Percentiles rank a stretch among this genome's conserved stretches.
Conservation (phyloP, 257 asterid species). For the Capsicum rhomboideum region DNA sequence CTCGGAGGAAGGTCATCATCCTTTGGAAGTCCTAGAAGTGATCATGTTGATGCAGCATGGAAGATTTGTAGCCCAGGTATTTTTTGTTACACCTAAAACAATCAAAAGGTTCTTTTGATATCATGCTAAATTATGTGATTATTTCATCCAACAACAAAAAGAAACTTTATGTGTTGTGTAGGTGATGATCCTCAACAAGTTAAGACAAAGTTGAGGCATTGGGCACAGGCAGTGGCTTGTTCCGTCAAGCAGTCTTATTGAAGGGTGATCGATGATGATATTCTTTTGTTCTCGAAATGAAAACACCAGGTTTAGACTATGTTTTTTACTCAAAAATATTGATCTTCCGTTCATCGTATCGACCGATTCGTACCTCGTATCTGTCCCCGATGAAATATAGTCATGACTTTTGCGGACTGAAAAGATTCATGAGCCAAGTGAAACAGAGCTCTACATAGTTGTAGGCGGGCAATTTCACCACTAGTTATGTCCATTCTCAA, state of each 20-base stretch:
- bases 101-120: no score
- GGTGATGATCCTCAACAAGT: slow-evolving; percentile 61
- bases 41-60: slow-evolving; percentile 19
- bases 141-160: no score
- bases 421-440: neutral
- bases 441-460: neutral
- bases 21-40: slow-evolving; percentile 16
- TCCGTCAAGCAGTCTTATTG: slow-evolving; percentile 52
- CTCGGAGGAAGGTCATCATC: slow-evolving; percentile 21
- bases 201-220: slow-evolving; percentile 62
- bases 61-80: slow-evolving; percentile 28
- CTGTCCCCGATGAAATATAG: neutral
- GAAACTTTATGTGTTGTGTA: no score
- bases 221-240: slow-evolving; percentile 79
- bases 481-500: neutral
- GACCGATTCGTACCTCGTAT: neutral
- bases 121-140: no score
- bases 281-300: neutral
- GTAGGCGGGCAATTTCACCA: neutral
- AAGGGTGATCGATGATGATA: neutral
- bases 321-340: neutral
- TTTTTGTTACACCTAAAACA: neutral
- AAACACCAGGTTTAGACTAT: neutral
- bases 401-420: neutral
- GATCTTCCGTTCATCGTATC: neutral